Evolutionary conservation across 768 basidiomycete genomes (phyloP), one percentile per base, ranked within the genome.

Genomic region (Ephemerocybe angulata): DNA sequence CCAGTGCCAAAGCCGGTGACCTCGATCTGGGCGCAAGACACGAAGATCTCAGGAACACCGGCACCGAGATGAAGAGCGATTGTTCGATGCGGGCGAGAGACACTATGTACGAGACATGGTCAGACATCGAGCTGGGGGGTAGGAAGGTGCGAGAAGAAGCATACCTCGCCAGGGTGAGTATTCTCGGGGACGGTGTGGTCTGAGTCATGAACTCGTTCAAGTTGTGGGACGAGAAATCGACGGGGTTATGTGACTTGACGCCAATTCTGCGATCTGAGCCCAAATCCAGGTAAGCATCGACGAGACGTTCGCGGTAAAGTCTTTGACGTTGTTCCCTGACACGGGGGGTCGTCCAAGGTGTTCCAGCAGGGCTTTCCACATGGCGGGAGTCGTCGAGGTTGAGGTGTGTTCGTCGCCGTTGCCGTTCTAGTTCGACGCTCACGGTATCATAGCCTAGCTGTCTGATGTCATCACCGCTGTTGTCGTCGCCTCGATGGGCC

Each of bases 1-100:
- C 76, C 78, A 56, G 63, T 65, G 11, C 79, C 78, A 31, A 76
- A 72, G 27, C 72, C 71, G 2, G 72, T 74, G 50, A 81, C 59
- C 33, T 67, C 71, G 56, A 81, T 72, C 53, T 80, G 79, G 21
- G 72, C 79, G 58, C 79, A 81, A 22, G 76, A 74, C 52, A 80
- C 72, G 63, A 74, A 80, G 57, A 73, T 72, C 62, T 81, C 76
- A 15, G 78, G 76, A 28, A 75, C 72, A 46, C 71, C 76, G 5
- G 52, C 46, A 48, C 67, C 70, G 13, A 73, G 66, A 60, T 81
- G 80, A 19, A 81, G 70, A 25, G 71, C 80, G 38, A 76, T 29
- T 77, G 73, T 57, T 81, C 79, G 53, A 77, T 72, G 42, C 79
- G 76, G 50, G 76, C 67, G 25, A 77, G 65, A 58, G 75, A 79